A percentile compares a stretch with the other conserved stretches of the same genome.
phyloP scores from a whole-genome alignment of 139 green algal species.

The Coelastrella sp. region DNA sequence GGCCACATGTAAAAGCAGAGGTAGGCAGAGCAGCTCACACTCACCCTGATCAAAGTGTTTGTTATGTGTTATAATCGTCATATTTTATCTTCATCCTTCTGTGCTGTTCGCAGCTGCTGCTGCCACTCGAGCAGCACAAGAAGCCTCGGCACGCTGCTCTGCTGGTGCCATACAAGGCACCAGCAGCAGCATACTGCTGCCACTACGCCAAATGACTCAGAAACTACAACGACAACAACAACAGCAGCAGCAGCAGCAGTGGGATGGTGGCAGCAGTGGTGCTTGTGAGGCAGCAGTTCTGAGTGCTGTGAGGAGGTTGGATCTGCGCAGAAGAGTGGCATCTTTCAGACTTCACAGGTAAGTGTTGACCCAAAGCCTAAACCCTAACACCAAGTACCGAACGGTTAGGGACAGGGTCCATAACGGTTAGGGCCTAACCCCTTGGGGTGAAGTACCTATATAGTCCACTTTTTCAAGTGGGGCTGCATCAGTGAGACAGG shows the following conservation, averaged over 20 bases:
- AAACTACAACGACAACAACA: slow-evolving; percentile 44
- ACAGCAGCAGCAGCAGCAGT: slow-evolving; percentile 7
- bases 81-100: too few relatives aligned
- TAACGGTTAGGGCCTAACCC: neutral
- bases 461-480: too few relatives aligned
- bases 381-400: neutral
- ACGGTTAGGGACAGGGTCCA: neutral
- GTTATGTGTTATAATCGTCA: neutral
- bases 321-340: slow-evolving; percentile 27
- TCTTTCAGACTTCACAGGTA: slow-evolving; percentile 28
- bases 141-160: slow-evolving; percentile 21
- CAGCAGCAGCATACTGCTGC: slow-evolving; percentile 41
- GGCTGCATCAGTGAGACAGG: too few relatives aligned
- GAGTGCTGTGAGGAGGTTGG: neutral
- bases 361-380: too few relatives aligned
- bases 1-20: too few relatives aligned
- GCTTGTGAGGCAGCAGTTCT: neutral
- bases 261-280: neutral
- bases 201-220: slow-evolving; percentile 1
- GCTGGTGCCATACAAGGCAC: slow-evolving; percentile 41
- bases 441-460: too few relatives aligned
- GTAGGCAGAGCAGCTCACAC: too few relatives aligned
- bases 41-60: too few relatives aligned
- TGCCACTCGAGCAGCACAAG: slow-evolving; percentile 4
- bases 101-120: slow-evolving; percentile 20